phyloP scores from a whole-genome alignment of 2,329 filamentous ascomycete genomes.

The Tolypocladium nubicola region DNA sequence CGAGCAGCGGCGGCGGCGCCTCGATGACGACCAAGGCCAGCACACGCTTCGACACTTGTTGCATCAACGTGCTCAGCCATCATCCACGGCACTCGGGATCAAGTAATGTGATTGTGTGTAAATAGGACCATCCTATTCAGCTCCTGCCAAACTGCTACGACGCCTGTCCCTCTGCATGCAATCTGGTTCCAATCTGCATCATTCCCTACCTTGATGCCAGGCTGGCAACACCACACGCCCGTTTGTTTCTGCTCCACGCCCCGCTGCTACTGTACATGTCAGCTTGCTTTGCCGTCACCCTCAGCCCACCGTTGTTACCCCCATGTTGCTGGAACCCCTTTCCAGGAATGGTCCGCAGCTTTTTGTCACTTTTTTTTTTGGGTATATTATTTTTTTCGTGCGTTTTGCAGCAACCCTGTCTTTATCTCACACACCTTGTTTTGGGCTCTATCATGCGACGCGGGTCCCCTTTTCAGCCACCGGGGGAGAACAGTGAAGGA shows the following conservation, averaged over 20 bases:
- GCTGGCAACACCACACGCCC: neutral
- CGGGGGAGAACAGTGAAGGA: constrained; percentile 3
- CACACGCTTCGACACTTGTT: neutral
- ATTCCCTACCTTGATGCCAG: neutral
- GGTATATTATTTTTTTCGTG: neutral
- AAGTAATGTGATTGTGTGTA: neutral
- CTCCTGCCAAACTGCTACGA: neutral
- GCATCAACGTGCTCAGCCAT: neutral
- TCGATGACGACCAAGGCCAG: neutral
- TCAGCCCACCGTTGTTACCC: neutral
- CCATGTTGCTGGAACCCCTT: neutral
- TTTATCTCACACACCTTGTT: constrained; percentile 1
- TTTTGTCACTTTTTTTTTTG: neutral
- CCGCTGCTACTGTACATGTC: neutral
- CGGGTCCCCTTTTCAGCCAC: neutral
- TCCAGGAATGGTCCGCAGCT: neutral
- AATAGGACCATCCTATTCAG: neutral
- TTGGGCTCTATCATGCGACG: constrained; percentile 1
- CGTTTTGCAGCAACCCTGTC: neutral
- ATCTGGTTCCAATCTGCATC: constrained; percentile 4
- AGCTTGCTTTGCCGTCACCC: neutral
- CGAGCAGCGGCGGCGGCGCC: neutral
- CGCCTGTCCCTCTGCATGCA: neutral
- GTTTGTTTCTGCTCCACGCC: neutral
- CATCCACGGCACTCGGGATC: too few relatives aligned